These are phyloP conservation scores for Argentina anserina DNA, from an alignment of 306 rosid genomes.

Conservation along the genomic window DNA sequence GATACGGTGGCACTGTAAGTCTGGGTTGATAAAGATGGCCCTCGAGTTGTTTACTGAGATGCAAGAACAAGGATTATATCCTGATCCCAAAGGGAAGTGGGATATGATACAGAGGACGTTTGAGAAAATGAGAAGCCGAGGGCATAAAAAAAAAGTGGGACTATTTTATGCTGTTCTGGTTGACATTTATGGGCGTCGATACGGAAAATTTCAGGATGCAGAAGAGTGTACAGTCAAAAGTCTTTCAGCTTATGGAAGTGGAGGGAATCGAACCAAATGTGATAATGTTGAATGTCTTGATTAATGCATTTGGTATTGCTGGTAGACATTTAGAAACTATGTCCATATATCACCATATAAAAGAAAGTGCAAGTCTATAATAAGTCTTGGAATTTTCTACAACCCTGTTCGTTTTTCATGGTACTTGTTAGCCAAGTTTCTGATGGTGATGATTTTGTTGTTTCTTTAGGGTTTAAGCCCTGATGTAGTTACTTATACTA, in stretches of 20 bases:
- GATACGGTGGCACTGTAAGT: constrained; percentile 66
- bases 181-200: constrained; percentile 76
- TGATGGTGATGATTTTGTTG: constrained; percentile 23
- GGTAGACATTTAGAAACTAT: constrained; percentile 60
- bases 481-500: constrained; percentile 65
- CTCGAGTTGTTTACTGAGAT: constrained; percentile 49
- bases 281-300: constrained; percentile 67
- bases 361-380: constrained; percentile 55
- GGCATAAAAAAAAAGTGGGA: constrained; percentile 45
- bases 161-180: constrained; percentile 59
- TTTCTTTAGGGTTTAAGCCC: constrained; percentile 63
- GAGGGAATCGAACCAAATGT: constrained; percentile 73
- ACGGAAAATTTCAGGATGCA: constrained; percentile 60
- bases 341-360: constrained; percentile 62
- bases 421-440: constrained; percentile 1
- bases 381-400: not conserved
- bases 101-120: constrained; percentile 47
- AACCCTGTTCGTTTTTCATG: not conserved
- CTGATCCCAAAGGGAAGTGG: constrained; percentile 87
- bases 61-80: constrained; percentile 75
- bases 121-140: constrained; percentile 54
- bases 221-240: constrained; percentile 63
- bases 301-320: constrained; percentile 67
- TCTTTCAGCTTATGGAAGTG: constrained; percentile 70
- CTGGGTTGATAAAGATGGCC: constrained; percentile 49